These are phyloP conservation scores for Fonticula alba DNA, from an alignment of 78 protist species.

Conservation along the genomic window DNA sequence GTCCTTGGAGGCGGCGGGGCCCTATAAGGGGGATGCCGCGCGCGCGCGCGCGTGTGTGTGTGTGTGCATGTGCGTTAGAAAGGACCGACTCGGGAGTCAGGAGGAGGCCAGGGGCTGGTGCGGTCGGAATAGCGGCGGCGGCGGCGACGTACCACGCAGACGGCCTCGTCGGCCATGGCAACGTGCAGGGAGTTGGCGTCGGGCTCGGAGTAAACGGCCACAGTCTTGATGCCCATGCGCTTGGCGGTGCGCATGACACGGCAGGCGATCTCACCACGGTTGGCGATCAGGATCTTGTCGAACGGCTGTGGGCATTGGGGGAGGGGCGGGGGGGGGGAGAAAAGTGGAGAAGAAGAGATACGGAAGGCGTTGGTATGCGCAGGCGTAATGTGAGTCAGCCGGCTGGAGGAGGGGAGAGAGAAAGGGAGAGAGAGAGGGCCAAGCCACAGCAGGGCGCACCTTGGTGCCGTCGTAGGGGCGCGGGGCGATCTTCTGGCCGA, in stretches of 20 bases:
- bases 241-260: constrained; percentile 76
- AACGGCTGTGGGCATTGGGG: not conserved
- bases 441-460: no score
- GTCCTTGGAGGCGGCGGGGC: constrained; percentile 54
- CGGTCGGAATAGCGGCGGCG: not conserved
- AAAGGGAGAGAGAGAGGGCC: no score
- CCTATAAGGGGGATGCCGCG: constrained; percentile 1
- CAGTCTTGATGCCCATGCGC: constrained; percentile 80
- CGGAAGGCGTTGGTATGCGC: no score
- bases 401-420: no score
- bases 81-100: no score
- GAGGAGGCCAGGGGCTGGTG: not conserved
- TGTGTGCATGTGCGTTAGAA: no score
- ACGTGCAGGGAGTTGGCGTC: constrained; percentile 63
- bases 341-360: no score
- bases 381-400: no score
- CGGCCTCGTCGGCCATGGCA: constrained; percentile 58
- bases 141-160: constrained; percentile 24
- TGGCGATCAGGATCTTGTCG: constrained; percentile 82
- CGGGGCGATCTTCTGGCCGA: no score
- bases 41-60: no score
- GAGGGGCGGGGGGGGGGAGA: no score
- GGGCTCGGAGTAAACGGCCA: constrained; percentile 79
- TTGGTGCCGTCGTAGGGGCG: no score
- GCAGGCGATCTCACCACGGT: constrained; percentile 96